Conservation (phyloP, 2,329 filamentous ascomycete species). For the Lecanosticta acicola region DNA sequence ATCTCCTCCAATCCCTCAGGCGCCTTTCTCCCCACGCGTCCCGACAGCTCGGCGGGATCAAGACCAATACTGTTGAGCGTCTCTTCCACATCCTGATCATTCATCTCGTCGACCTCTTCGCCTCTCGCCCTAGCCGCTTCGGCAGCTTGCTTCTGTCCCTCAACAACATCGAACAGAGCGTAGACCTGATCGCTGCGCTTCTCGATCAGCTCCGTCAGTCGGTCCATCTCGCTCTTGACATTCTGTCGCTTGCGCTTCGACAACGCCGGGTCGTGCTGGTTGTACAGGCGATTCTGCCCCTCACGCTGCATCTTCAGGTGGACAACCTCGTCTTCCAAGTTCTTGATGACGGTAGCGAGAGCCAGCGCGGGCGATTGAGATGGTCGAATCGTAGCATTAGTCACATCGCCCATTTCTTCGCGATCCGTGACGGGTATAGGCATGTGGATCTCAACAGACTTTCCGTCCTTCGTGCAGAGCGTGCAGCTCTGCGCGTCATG, state of each 20-base stretch:
- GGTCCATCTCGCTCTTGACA: slow-evolving; percentile 57
- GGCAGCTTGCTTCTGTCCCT: slow-evolving; percentile 67
- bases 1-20: slow-evolving; percentile 18
- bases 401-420: slow-evolving; percentile 38
- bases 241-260: slow-evolving; percentile 59
- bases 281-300: slow-evolving; percentile 57
- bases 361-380: slow-evolving; percentile 64
- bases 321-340: slow-evolving; percentile 70
- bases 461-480: slow-evolving; percentile 40
- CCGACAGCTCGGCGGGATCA: slow-evolving; percentile 33
- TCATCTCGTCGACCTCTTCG: slow-evolving; percentile 39
- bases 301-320: slow-evolving; percentile 69
- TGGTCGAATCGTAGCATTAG: slow-evolving; percentile 56
- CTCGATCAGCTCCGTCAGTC: slow-evolving; percentile 59
- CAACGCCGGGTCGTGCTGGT: slow-evolving; percentile 60
- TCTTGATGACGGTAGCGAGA: slow-evolving; percentile 76
- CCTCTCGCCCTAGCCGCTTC: slow-evolving; percentile 59
- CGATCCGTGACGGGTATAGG: slow-evolving; percentile 32
- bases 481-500: slow-evolving; percentile 51
- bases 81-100: slow-evolving; percentile 39
- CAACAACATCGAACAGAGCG: slow-evolving; percentile 73
- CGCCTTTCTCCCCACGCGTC: slow-evolving; percentile 19
- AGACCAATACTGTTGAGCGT: slow-evolving; percentile 39
- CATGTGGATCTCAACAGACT: slow-evolving; percentile 39
- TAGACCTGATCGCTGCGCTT: slow-evolving; percentile 76